A percentile compares a stretch with the other conserved stretches of the same genome.
These are phyloP conservation scores for Huntiella abstrusa DNA, from an alignment of 2,329 filamentous ascomycete genomes.

Conservation along the genomic window DNA sequence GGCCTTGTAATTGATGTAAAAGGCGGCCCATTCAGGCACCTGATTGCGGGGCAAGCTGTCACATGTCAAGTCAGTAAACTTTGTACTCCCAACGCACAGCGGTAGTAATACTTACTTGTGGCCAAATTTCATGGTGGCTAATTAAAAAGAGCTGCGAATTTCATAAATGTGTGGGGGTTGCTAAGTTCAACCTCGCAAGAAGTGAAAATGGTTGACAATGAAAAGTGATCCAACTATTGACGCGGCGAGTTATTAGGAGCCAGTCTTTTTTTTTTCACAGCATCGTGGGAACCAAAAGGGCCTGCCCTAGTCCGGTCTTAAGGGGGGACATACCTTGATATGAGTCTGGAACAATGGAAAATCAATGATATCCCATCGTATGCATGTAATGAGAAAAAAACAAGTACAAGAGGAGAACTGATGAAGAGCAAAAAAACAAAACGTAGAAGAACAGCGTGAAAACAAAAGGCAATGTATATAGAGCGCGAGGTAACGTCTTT, in stretches of 20 bases:
- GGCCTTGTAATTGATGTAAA: constrained; percentile 77
- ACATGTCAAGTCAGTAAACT: too few relatives aligned
- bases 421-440: background rate
- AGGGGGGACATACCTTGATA: too few relatives aligned
- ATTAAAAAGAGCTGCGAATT: background rate
- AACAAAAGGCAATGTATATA: too few relatives aligned
- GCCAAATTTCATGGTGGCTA: constrained; percentile 39
- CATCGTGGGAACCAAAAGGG: background rate
- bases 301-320: too few relatives aligned
- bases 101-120: constrained; percentile 30
- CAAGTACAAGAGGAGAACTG: background rate
- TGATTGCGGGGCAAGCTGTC: constrained; percentile 56
- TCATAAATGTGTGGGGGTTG: too few relatives aligned
- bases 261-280: too few relatives aligned
- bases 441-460: background rate
- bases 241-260: too few relatives aligned
- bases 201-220: too few relatives aligned
- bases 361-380: constrained; percentile 7
- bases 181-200: too few relatives aligned
- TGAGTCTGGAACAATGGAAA: background rate
- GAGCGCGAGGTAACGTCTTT: too few relatives aligned
- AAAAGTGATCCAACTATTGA: too few relatives aligned
- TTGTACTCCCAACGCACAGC: background rate
- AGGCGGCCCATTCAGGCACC: constrained; percentile 69
- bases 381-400: background rate